Conservation (phyloP, 2,329 filamentous ascomycete genomes). For the Fusarium sterilihyphosum region DNA sequence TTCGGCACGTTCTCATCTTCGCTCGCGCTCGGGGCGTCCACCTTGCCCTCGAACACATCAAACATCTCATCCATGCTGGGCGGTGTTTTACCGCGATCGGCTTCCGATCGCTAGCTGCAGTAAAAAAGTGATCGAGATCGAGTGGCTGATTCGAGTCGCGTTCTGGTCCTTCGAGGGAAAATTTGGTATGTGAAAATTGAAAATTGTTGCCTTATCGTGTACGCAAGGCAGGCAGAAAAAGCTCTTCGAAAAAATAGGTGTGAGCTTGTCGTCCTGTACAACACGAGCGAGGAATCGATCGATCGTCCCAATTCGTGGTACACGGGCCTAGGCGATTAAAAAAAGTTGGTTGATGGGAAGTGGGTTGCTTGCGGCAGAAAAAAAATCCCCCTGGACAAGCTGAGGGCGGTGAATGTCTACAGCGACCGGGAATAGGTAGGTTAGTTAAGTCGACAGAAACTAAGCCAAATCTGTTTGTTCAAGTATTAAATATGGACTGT, state of each 20-base stretch:
- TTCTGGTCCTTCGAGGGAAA: not conserved
- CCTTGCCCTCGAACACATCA: conserved; percentile 79
- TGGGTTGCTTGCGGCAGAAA: conserved; percentile 43
- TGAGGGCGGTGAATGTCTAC: conserved; percentile 34
- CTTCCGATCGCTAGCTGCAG: conserved; percentile 14
- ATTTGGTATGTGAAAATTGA: not conserved
- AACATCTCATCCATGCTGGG: conserved; percentile 79
- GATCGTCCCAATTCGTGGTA: conserved; percentile 38
- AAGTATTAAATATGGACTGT: too few relatives aligned
- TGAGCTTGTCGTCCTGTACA: conserved; percentile 23
- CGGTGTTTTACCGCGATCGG: conserved; percentile 23
- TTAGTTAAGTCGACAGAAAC: not conserved
- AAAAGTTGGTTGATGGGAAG: conserved; percentile 40
- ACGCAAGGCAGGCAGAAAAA: not conserved
- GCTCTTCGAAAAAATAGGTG: not conserved
- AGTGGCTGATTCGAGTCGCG: conserved; percentile 6
- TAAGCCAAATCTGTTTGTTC: not conserved
- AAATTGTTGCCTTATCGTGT: not conserved
- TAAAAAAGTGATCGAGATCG: conserved; percentile 28
- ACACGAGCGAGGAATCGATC: conserved; percentile 28
- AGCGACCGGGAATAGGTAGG: not conserved
- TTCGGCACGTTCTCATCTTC: conserved; percentile 56
- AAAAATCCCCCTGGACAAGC: conserved; percentile 36
- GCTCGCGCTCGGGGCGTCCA: conserved; percentile 51
- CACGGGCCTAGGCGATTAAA: conserved; percentile 31